Evolutionary conservation across 1,139 yeast species (phyloP), one percentile per base, ranked within the genome.

Genomic region (Ogataea hybrid): DNA sequence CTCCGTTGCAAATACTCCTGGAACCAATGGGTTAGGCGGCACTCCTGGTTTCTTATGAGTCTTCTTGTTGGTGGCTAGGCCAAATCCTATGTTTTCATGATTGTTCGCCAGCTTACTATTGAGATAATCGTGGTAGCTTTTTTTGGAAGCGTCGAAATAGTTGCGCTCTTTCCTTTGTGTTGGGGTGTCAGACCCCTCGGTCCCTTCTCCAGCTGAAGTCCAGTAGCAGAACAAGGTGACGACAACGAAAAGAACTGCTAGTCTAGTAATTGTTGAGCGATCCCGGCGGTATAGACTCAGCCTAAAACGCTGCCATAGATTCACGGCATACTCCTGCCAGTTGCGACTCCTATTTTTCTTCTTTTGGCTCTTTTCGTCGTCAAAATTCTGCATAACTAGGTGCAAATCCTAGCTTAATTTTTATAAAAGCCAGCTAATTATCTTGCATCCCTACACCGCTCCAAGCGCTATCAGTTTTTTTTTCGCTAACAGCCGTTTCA

Each of bases 61-160:
- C 27, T 47, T 47, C 20, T 39, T 42, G 17, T 43, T 36, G 5
- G 50, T 48, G 5, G 57, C 51, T 14, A 36, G 45, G 7, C 60
- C 60, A 41, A 58, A 58, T 2, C 62, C 62, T 25, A 57, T 30
- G 17, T 58, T 57, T 21, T 49, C 51, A 31, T 49, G 55, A 7
- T 49, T 41, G 9, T 42, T 39, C 1, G 54, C 42, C 8, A 58
- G 39, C 37, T 48, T 49, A 8, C 43, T 38, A 25, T 58, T 58
- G 16, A 58, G 43, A 28, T 45, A 48, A 5, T 52, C 49, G 37
- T 58, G 59, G 33, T 51, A 52, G 6, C 41, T 18, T 7, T 41
- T 41, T 9, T 41, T 45, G 22, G 50, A 40, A 15, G 31, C 22
- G 27, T 42, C 50, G 27, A 47, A 43, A 27, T 40, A 37, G 34